A percentile compares a stretch with the other conserved stretches of the same genome.
These are phyloP conservation scores for Salix dunnii DNA, from an alignment of 345 rosid species.

Conservation along the genomic window DNA sequence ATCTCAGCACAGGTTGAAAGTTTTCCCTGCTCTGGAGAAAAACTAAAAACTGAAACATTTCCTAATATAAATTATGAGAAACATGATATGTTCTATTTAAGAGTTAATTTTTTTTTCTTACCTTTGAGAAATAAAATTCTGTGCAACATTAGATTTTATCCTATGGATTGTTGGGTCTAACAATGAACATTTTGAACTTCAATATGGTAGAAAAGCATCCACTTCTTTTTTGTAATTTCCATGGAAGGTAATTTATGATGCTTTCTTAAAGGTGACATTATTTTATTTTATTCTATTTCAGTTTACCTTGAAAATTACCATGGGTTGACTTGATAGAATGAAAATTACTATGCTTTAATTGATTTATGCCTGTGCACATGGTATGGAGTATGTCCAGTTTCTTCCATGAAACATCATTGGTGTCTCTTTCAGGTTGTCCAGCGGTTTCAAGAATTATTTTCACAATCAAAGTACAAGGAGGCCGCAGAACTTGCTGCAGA, in stretches of 20 bases:
- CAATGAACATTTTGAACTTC: not conserved
- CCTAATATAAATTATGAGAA: not conserved
- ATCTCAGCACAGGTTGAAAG: not conserved
- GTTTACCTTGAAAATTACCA: not conserved
- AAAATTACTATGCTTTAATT: not conserved
- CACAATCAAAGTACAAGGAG: slow-evolving; percentile 94
- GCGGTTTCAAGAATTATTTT: slow-evolving; percentile 90
- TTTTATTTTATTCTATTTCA: not conserved
- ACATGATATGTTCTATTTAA: not conserved
- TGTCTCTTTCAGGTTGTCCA: slow-evolving; percentile 67
- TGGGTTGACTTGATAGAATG: not conserved
- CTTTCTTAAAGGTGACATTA: not conserved
- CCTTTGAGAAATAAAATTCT: not conserved
- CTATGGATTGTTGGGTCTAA: not conserved
- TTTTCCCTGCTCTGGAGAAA: not conserved
- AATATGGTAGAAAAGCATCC: not conserved
- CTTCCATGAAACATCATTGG: not conserved
- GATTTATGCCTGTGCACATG: not conserved
- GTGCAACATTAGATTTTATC: not conserved
- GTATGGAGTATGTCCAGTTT: not conserved
- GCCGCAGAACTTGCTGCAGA: slow-evolving; percentile 99
- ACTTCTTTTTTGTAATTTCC: not conserved
- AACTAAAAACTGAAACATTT: not conserved
- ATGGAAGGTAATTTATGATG: not conserved
- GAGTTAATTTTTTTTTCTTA: not conserved